Conservation (phyloP, 352 stramenopile species). For the Phytophthora crassamura region DNA sequence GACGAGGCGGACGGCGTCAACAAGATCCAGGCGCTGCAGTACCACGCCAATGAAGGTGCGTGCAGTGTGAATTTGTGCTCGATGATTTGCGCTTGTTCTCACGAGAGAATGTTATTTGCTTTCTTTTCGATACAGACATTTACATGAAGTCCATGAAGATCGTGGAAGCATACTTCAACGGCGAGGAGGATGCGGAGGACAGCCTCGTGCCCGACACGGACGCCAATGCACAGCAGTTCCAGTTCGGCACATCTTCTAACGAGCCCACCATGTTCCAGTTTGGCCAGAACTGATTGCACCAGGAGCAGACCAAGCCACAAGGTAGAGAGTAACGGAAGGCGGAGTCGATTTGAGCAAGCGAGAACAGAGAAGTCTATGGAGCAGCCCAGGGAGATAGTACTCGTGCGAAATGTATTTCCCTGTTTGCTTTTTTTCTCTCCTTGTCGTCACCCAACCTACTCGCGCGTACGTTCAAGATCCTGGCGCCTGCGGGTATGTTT, state of each 20-base stretch:
- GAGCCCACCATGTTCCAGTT: slow-evolving; percentile 89
- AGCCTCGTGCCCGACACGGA: slow-evolving; percentile 76
- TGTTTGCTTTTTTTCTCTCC: slow-evolving; percentile 33
- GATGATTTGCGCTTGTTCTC: slow-evolving; percentile 30
- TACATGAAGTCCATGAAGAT: slow-evolving; percentile 97
- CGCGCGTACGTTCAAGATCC: no score
- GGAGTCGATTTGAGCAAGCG: slow-evolving; percentile 25
- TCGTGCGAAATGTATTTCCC: slow-evolving; percentile 45
- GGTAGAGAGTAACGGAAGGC: slow-evolving; percentile 32
- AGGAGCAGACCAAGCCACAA: slow-evolving; percentile 15
- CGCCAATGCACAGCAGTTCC: slow-evolving; percentile 79
- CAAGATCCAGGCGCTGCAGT: slow-evolving; percentile 98
- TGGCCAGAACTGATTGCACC: slow-evolving; percentile 63
- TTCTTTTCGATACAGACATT: slow-evolving; percentile 60
- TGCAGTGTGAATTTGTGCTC: slow-evolving; percentile 40
- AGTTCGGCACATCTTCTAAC: slow-evolving; percentile 69
- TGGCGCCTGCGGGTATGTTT: no score
- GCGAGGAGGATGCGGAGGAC: slow-evolving; percentile 97
- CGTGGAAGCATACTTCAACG: slow-evolving; percentile 98
- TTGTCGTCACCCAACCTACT: not conserved
- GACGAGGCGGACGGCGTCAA: slow-evolving; percentile 97
- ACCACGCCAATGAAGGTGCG: slow-evolving; percentile 97
- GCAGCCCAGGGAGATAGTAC: slow-evolving; percentile 31
- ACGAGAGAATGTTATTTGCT: not conserved
- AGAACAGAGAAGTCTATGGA: slow-evolving; percentile 34